These are phyloP conservation scores for Parachlorella kessleri DNA, from an alignment of 139 green algal genomes.

Conservation along the genomic window DNA sequence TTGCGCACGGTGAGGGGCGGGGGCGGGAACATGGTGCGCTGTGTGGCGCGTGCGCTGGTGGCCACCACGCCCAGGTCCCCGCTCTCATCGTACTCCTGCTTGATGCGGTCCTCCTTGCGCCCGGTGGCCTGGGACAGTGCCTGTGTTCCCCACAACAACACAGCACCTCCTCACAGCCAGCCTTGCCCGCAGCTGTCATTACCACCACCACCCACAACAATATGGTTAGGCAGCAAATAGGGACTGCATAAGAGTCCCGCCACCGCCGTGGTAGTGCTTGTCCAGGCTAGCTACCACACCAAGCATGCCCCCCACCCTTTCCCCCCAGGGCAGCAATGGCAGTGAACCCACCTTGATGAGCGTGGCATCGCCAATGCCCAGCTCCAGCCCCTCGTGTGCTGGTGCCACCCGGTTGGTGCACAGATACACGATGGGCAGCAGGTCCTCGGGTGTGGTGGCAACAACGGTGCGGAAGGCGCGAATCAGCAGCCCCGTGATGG, in stretches of 20 bases:
- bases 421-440: slow-evolving; percentile 92
- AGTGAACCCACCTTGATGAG: slow-evolving; percentile 87
- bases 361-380: slow-evolving; percentile 94
- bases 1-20: slow-evolving; percentile 48
- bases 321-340: too few relatives aligned
- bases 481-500: slow-evolving; percentile 73
- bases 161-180: too few relatives aligned
- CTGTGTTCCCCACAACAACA: too few relatives aligned
- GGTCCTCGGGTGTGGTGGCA: slow-evolving; percentile 72
- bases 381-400: slow-evolving; percentile 90
- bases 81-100: slow-evolving; percentile 76
- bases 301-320: too few relatives aligned
- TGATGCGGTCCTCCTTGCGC: slow-evolving; percentile 82
- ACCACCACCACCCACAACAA: too few relatives aligned
- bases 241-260: too few relatives aligned
- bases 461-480: slow-evolving; percentile 86
- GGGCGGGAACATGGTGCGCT: slow-evolving; percentile 62
- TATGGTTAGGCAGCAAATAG: too few relatives aligned
- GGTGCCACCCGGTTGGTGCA: slow-evolving; percentile 90
- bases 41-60: slow-evolving; percentile 33
- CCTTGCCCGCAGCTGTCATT: too few relatives aligned
- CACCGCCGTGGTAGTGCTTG: too few relatives aligned
- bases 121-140: slow-evolving; percentile 84
- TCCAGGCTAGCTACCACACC: too few relatives aligned
- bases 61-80: slow-evolving; percentile 94